These are phyloP conservation scores for Prototheca cutis DNA, from an alignment of 163 green algal species.

Conservation along the genomic window DNA sequence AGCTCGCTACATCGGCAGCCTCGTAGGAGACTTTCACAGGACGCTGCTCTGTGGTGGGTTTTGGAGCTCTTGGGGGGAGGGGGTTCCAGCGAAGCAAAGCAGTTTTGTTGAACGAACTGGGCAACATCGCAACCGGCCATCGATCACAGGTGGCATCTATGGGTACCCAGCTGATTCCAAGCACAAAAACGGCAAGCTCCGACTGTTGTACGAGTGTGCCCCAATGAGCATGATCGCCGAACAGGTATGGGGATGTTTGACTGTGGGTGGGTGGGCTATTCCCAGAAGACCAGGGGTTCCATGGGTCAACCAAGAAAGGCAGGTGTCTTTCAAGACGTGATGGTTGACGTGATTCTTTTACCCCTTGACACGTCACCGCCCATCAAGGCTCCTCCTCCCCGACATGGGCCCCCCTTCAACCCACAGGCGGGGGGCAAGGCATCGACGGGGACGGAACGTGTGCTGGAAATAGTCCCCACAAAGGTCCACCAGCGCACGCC, in stretches of 20 bases:
- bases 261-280: not conserved
- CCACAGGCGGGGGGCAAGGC: slow-evolving; percentile 72
- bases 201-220: slow-evolving; percentile 97
- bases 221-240: slow-evolving; percentile 93
- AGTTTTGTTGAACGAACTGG: no score
- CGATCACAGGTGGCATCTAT: slow-evolving; percentile 83
- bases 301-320: no score
- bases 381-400: not conserved
- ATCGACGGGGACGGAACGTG: slow-evolving; percentile 66
- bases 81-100: no score
- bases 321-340: no score
- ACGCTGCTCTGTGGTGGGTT: slow-evolving; percentile 88
- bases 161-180: slow-evolving; percentile 90
- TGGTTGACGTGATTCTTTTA: no score
- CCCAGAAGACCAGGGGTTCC: no score
- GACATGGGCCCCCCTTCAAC: not conserved
- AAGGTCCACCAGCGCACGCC: slow-evolving; percentile 93
- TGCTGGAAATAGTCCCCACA: slow-evolving; percentile 72
- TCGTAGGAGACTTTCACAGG: slow-evolving; percentile 98
- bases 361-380: no score
- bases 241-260: slow-evolving; percentile 48
- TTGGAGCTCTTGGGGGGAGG: no score
- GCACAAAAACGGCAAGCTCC: slow-evolving; percentile 94
- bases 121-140: no score
- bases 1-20: slow-evolving; percentile 89